Base-by-base conservation (phyloP, 208 protist species). In the Trypanosoma platydactyli region DNA sequence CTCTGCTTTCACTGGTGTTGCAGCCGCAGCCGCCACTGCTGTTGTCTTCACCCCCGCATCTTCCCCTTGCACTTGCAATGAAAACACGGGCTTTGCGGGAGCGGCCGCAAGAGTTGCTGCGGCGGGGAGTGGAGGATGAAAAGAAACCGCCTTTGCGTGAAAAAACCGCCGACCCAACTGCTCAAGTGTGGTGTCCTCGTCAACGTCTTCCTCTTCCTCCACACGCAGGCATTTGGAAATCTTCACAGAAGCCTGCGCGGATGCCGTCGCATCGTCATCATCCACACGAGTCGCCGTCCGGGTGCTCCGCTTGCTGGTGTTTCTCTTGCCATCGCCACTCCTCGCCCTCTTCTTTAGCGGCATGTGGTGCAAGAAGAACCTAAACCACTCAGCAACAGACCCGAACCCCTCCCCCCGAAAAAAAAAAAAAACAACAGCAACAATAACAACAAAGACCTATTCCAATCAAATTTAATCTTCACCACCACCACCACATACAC, bases 391-490 rank as follows among this genome's bases (percentile, higher is more conserved):
- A 58, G n/a, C 6, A 25, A 58, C 20, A 9, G 20, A 25, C 4
- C 27, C 15, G 22, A 29, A 56, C 1, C 22, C 18, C 38, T 68
- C 16, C 7, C 40, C 16, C 9, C 16, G 22, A 64, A 54, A 5
- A 48, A 62, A 22, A 69, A 70, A 56, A 71, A 52, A 64, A 45
- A 57, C 24, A 71, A 64, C 55, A 64, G 41, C 41, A 42, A 46
- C 24, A 69, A 73, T n/a, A n/a, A n/a, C n/a, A n/a, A n/a, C n/a
- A n/a, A n/a, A n/a, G n/a, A n/a, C n/a, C n/a, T n/a, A n/a, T n/a
- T n/a, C n/a, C n/a, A n/a, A n/a, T n/a, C n/a, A n/a, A n/a, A n/a
- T n/a, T n/a, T n/a, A n/a, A n/a, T n/a, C n/a, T n/a, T n/a, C n/a
- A n/a, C n/a, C n/a, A n/a, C n/a, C n/a, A n/a, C n/a, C n/a, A n/a